Percentiles rank a stretch among this genome's conserved stretches.
Conservation (phyloP, 75 land plant genomes). For the Pinus tabuliformis region DNA sequence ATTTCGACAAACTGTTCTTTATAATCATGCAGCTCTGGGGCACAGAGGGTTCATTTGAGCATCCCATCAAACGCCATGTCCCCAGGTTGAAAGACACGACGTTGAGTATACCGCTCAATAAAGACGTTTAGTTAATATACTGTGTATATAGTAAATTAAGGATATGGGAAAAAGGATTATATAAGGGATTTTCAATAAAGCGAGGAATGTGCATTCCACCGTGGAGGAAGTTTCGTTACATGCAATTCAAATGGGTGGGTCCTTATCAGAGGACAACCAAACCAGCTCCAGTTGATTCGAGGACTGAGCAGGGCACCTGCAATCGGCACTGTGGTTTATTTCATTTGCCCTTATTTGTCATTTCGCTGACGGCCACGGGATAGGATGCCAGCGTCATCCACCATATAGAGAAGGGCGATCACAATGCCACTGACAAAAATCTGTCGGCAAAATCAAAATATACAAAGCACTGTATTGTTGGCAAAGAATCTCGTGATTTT, state of each 20-base stretch:
- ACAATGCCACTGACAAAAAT: too few relatives aligned
- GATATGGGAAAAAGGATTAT: too few relatives aligned
- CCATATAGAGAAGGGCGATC: neutral
- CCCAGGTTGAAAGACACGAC: too few relatives aligned
- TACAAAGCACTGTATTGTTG: neutral
- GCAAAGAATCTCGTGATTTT: neutral
- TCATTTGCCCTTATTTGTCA: constrained; percentile 21
- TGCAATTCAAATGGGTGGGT: constrained; percentile 80
- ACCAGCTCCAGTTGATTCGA: constrained; percentile 33
- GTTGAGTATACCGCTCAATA: too few relatives aligned
- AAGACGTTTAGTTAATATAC: too few relatives aligned
- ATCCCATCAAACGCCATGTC: too few relatives aligned
- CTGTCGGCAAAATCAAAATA: neutral
- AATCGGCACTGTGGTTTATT: neutral
- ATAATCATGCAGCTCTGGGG: too few relatives aligned
- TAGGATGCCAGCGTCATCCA: neutral
- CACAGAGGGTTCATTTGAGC: too few relatives aligned
- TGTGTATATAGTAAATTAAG: too few relatives aligned
- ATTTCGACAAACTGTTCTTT: too few relatives aligned
- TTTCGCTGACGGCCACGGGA: neutral
- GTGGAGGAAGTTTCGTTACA: constrained; percentile 71
- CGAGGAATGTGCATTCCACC: constrained; percentile 63
- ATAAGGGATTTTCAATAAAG: too few relatives aligned
- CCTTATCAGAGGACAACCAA: constrained; percentile 26
- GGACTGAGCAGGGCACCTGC: constrained; percentile 62